Conservation (phyloP, 305 asterid species). For the Andrographis paniculata region DNA sequence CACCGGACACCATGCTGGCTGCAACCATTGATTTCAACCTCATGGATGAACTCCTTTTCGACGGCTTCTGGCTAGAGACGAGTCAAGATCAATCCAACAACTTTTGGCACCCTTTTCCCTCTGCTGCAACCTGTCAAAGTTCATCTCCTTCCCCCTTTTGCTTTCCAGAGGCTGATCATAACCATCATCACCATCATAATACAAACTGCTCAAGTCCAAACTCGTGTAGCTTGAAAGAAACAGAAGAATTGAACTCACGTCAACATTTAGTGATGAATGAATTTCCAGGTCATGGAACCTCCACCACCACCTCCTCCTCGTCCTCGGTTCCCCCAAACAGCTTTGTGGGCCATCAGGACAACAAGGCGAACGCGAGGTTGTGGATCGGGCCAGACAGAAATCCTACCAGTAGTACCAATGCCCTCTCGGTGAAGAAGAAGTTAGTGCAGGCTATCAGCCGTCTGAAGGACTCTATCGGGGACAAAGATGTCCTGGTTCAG, state of each 20-base stretch:
- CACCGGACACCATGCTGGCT: slow-evolving; percentile 28
- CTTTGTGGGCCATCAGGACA: slow-evolving; percentile 21
- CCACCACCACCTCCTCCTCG: neutral
- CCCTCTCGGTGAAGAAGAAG: slow-evolving; percentile 29
- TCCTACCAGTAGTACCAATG: too few species aligned
- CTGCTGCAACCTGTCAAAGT: slow-evolving; percentile 17
- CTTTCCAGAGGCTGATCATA: slow-evolving; percentile 21
- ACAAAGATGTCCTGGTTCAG: slow-evolving; percentile 61
- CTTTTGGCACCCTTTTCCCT: slow-evolving; percentile 39
- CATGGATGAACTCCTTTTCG: slow-evolving; percentile 61
- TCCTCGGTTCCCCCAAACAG: neutral
- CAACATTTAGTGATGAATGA: too few species aligned
- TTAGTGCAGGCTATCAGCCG: slow-evolving; percentile 50
- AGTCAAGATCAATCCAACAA: slow-evolving; percentile 39
- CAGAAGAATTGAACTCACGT: too few species aligned
- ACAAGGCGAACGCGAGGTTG: slow-evolving; percentile 31
- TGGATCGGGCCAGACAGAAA: slow-evolving; percentile 48
- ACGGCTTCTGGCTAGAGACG: slow-evolving; percentile 77
- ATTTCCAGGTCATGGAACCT: too few species aligned
- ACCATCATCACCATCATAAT: slow-evolving; percentile 8
- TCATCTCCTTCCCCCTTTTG: slow-evolving; percentile 19
- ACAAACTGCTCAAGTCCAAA: too few species aligned
- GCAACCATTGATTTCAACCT: slow-evolving; percentile 34
- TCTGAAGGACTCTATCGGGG: slow-evolving; percentile 40
- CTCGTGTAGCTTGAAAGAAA: too few species aligned